phyloP scores from a whole-genome alignment of 768 basidiomycete species.

The Stropharia rugosoannulata region DNA sequence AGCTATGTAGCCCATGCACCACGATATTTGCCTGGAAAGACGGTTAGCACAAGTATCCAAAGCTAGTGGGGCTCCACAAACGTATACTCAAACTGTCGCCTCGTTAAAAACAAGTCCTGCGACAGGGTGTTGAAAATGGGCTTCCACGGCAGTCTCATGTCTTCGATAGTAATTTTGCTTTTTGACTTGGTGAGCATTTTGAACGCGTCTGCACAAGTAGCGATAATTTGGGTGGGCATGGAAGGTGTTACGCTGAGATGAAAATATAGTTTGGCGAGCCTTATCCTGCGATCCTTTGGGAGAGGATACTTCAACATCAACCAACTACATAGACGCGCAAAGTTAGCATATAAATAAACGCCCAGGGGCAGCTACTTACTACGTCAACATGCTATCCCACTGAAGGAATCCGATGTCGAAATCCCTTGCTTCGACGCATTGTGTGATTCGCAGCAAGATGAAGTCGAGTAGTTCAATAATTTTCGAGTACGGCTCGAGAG shows the following conservation, averaged over 20 bases:
- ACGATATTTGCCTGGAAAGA: slow-evolving; percentile 60
- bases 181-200: slow-evolving; percentile 60
- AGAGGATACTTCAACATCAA: slow-evolving; percentile 83
- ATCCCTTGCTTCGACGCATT: slow-evolving; percentile 78
- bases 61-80: slow-evolving; percentile 28
- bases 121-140: slow-evolving; percentile 71
- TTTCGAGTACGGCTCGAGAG: slow-evolving; percentile 70
- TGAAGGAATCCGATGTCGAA: slow-evolving; percentile 79
- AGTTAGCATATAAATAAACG: not conserved
- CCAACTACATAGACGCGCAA: slow-evolving; percentile 52
- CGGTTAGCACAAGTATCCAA: slow-evolving; percentile 6
- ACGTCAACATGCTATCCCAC: slow-evolving; percentile 76
- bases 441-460: slow-evolving; percentile 63
- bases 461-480: slow-evolving; percentile 79
- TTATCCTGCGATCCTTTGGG: slow-evolving; percentile 74
- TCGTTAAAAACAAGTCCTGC: slow-evolving; percentile 73
- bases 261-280: slow-evolving; percentile 77
- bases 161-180: slow-evolving; percentile 73
- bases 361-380: slow-evolving; percentile 45
- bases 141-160: slow-evolving; percentile 81
- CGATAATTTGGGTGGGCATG: slow-evolving; percentile 68
- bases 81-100: slow-evolving; percentile 81
- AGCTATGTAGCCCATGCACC: slow-evolving; percentile 74
- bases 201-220: slow-evolving; percentile 64
- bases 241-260: slow-evolving; percentile 75